Base-by-base conservation (phyloP, 2,329 filamentous ascomycete species). In the Xylaria sp. region DNA sequence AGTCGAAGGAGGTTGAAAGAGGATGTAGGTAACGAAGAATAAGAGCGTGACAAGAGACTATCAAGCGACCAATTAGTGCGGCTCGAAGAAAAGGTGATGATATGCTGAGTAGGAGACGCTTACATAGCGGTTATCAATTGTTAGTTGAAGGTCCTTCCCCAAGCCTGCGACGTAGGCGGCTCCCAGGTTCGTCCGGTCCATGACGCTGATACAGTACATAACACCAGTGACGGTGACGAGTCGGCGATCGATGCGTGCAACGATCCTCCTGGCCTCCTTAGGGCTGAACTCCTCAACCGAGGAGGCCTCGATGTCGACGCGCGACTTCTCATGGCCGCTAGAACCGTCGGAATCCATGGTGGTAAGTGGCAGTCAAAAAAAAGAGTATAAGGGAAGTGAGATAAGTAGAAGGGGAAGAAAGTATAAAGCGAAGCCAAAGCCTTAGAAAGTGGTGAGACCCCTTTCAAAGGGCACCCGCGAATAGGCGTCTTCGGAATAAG, bases 161-260 rank as follows among this genome's bases (percentile, higher is more conserved):
- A 88, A 87, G 64, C 87, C 92, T 21, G 93, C 92, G 77, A 95
- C 90, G 51, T 88, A 88, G 40, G 92, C 92, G 27, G 88, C 84
- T 25, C 87, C 88, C 77, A 94, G 81, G 79, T 95, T 95, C 1
- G 91, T 93, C 35, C 93, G 85, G 77, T 96, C 93, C 89, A 94
- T 92, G 68, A 95, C 81, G 70, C 88, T 91, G 75, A 93, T 85
- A 77, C 91, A 93, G 79, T 94, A 94, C 81, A 93, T 86, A 71
- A 86, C 74, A 35, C 90, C 90, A 9, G 88, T 86, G 1, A 86
- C 89, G 2, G 85, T 77, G 47, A 92, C 86, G 3, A 92, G 82
- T 1, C 90, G 87, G 40, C 84, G 82, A 79, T 97, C 93, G 73
- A 96, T 83, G 9, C 89, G 88, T 64, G 85, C 83, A 48, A 93